A percentile compares a stretch with the other conserved stretches of the same genome.
Conservation (phyloP, 306 rosid species). For the Biancaea sappan region DNA sequence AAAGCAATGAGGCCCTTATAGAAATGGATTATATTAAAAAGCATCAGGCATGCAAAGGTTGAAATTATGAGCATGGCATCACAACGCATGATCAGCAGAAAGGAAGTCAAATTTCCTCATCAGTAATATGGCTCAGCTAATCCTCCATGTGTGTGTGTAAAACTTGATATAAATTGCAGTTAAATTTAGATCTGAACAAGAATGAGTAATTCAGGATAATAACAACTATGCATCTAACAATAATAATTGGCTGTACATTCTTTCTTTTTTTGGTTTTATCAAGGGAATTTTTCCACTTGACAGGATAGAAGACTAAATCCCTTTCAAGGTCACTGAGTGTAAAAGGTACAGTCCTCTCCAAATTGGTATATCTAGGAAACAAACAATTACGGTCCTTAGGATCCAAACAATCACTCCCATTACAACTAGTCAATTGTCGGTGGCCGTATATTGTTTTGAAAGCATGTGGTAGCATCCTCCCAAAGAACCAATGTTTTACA, state of each 20-base stretch:
- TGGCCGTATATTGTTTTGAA: conserved; percentile 11
- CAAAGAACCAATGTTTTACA: not conserved
- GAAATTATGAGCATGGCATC: not conserved
- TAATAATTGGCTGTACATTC: conserved; percentile 4
- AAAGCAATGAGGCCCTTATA: not conserved
- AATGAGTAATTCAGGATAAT: not conserved
- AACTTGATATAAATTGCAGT: not conserved
- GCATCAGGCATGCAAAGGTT: not conserved
- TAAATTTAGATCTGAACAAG: not conserved
- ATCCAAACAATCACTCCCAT: too few relatives aligned
- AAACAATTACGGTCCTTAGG: too few relatives aligned
- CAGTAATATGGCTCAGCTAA: not conserved
- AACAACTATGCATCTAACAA: not conserved
- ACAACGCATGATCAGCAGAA: not conserved
- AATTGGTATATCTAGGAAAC: too few relatives aligned
- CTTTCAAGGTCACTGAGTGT: too few relatives aligned
- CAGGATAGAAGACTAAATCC: too few relatives aligned
- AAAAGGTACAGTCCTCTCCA: too few relatives aligned
- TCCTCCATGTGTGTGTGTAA: not conserved
- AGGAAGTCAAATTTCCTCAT: conserved; percentile 1
- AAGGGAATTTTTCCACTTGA: too few relatives aligned
- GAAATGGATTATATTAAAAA: not conserved
- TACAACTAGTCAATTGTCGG: too few relatives aligned
- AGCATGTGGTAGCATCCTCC: conserved; percentile 1
- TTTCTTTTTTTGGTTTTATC: too few relatives aligned